These are phyloP conservation scores for Fulvia fulva DNA, from an alignment of 2,329 filamentous ascomycete genomes.

Conservation along the genomic window DNA sequence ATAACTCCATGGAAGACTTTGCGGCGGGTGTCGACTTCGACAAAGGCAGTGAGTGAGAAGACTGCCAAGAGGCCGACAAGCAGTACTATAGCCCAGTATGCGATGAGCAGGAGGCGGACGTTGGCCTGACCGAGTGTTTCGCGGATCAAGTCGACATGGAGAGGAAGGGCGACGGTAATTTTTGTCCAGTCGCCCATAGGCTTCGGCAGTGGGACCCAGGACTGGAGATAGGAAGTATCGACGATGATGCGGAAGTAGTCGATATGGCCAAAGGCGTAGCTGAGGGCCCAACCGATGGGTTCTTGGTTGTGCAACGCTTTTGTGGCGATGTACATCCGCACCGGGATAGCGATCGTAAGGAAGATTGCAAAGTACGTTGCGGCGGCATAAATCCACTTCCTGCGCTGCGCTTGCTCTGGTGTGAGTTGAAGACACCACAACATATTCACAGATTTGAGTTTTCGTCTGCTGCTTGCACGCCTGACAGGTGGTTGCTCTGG, in stretches of 20 bases:
- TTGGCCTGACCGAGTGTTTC: slow-evolving; percentile 69
- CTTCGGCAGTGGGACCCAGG: slow-evolving; percentile 70
- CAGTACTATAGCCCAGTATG: slow-evolving; percentile 70
- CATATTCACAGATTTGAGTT: slow-evolving; percentile 60
- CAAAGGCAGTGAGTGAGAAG: slow-evolving; percentile 71
- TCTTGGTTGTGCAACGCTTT: slow-evolving; percentile 69
- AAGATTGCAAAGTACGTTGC: slow-evolving; percentile 71
- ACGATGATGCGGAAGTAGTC: slow-evolving; percentile 68
- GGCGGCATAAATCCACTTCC: slow-evolving; percentile 79
- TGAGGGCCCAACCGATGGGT: slow-evolving; percentile 86
- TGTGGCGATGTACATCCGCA: slow-evolving; percentile 65
- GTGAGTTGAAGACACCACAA: slow-evolving; percentile 78
- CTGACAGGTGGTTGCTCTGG: neutral
- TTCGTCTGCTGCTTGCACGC: slow-evolving; percentile 6
- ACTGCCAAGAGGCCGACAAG: slow-evolving; percentile 69
- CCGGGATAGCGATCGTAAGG: slow-evolving; percentile 62
- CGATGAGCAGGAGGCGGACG: slow-evolving; percentile 70
- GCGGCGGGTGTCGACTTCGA: slow-evolving; percentile 89
- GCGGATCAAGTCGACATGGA: slow-evolving; percentile 60
- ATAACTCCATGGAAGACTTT: slow-evolving; percentile 99
- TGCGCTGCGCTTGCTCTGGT: slow-evolving; percentile 65
- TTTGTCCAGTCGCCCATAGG: slow-evolving; percentile 27
- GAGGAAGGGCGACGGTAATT: slow-evolving; percentile 2
- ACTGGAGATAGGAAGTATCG: slow-evolving; percentile 62
- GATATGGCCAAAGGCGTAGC: slow-evolving; percentile 81